Evolutionary conservation across 2,329 filamentous ascomycete genomes (phyloP), one percentile per base, ranked within the genome.

Genomic region (Aphanocladium album): DNA sequence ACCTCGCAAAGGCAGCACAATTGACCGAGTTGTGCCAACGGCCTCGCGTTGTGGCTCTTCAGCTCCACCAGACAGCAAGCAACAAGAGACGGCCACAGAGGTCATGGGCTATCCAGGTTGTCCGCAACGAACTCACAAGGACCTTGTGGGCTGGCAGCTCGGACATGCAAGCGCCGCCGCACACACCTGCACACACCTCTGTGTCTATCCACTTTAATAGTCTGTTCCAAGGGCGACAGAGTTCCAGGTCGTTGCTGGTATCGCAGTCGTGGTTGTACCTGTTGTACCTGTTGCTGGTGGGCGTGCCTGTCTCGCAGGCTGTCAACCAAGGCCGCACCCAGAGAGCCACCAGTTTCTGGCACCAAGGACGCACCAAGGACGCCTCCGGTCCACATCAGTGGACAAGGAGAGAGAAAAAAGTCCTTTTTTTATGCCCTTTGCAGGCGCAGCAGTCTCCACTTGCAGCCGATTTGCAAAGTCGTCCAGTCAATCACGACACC

Each of bases 401-500:
- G 27, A 43, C n/a, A n/a, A n/a, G n/a, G n/a, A n/a, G n/a, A n/a
- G n/a, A 35, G 51, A 37, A 52, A 45, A 56, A 56, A 50, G 23
- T 19, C 41, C 23, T 30, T 25, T 54, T 59, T 49, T 58, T 33
- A 51, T 52, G 41, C 45, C 49, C 41, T 46, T 62, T 54, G 45
- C 49, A 61, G 53, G 53, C 53, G 39, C 54, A 46, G 60, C 54
- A 52, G 54, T 61, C 47, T 41, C 60, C 54, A 52, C 54, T 49
- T 41, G 60, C 23, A 46, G 53, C 54, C 60, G 55, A 57, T 62
- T 57, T 39, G 56, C 56, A 62, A 49, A 62, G 50, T 39, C 51
- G 35, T 54, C 56, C 60, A 54, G 56, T 58, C 60, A 62, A 62
- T 62, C 60, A 62, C 60, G 60, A 62, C 60, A 62, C 55, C 50